Evolutionary conservation across 2,329 filamentous ascomycete genomes (phyloP).

Genomic region (Diaporthe destruens): DNA sequence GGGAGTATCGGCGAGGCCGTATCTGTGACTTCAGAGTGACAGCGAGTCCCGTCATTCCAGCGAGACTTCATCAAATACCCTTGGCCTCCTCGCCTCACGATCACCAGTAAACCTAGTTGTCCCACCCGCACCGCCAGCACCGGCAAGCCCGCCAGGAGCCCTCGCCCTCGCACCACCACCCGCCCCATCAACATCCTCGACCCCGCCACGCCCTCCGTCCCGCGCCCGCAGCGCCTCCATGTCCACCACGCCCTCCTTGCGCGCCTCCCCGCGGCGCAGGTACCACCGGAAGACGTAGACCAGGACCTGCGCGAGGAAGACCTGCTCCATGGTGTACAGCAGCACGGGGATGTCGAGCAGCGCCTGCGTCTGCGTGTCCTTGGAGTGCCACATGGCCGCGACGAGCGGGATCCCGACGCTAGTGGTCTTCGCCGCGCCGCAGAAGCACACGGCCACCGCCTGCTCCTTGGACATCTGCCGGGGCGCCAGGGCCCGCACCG

Average conservation of each 20-base stretch:
- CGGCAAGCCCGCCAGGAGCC: neutral
- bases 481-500: constrained; percentile 57
- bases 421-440: constrained; percentile 79
- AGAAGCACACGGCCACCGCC: constrained; percentile 79
- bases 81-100: neutral
- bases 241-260: constrained; percentile 36
- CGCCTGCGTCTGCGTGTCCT: constrained; percentile 65
- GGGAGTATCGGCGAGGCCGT: too few relatives aligned
- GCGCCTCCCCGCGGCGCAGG: constrained; percentile 45
- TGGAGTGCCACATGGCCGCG: constrained; percentile 74
- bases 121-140: neutral
- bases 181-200: constrained; percentile 16
- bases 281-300: constrained; percentile 63
- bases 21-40: too few relatives aligned
- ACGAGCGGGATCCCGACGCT: constrained; percentile 77
- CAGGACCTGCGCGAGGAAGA: constrained; percentile 60
- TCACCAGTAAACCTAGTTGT: neutral
- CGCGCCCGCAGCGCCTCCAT: constrained; percentile 39
- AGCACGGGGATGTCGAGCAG: constrained; percentile 74
- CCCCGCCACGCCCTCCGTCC: constrained; percentile 1
- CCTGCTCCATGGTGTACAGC: constrained; percentile 71
- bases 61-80: neutral
- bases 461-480: constrained; percentile 70
- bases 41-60: neutral
- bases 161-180: neutral